Evolutionary conservation across 352 stramenopile genomes (phyloP).

Genomic region (Globisporangium sylvaticum): DNA sequence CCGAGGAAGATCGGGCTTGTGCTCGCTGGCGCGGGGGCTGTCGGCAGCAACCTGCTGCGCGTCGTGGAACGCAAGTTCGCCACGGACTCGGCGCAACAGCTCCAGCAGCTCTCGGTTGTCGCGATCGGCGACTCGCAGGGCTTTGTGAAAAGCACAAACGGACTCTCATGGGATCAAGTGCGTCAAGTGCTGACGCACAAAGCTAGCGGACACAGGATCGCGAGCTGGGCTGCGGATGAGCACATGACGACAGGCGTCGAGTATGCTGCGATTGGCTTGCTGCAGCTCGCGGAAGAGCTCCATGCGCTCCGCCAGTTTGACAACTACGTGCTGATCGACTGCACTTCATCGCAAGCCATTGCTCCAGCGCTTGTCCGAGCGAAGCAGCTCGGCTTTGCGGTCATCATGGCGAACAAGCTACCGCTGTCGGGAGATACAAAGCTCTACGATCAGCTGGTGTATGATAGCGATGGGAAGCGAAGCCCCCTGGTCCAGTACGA

Average conservation of each 20-base stretch:
- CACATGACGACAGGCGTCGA: neutral
- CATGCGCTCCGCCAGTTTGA: slow-evolving; percentile 3
- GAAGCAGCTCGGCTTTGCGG: slow-evolving; percentile 22
- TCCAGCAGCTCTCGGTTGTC: slow-evolving; percentile 13
- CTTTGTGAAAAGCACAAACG: slow-evolving; percentile 8
- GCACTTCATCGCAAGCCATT: slow-evolving; percentile 20
- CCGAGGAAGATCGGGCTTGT: slow-evolving; percentile 17
- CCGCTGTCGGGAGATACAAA: slow-evolving; percentile 30
- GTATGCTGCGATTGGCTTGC: neutral
- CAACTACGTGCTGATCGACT: slow-evolving; percentile 28
- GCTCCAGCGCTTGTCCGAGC: slow-evolving; percentile 17
- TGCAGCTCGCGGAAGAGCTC: slow-evolving; percentile 13
- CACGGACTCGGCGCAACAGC: neutral
- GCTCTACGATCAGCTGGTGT: slow-evolving; percentile 33
- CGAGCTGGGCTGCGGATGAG: neutral
- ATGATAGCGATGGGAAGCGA: slow-evolving; percentile 8
- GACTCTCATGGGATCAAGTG: neutral
- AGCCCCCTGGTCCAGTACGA: slow-evolving; percentile 37
- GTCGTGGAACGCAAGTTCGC: slow-evolving; percentile 20
- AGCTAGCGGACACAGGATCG: neutral
- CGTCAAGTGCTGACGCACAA: slow-evolving; percentile 5
- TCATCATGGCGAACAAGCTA: slow-evolving; percentile 55
- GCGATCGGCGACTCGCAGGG: slow-evolving; percentile 29
- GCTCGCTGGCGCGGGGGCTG: slow-evolving; percentile 22
- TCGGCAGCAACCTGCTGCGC: slow-evolving; percentile 20